Evolutionary conservation across 257 asterid species (phyloP), one percentile per base, ranked within the genome.

Genomic region (Paulownia fortunei): DNA sequence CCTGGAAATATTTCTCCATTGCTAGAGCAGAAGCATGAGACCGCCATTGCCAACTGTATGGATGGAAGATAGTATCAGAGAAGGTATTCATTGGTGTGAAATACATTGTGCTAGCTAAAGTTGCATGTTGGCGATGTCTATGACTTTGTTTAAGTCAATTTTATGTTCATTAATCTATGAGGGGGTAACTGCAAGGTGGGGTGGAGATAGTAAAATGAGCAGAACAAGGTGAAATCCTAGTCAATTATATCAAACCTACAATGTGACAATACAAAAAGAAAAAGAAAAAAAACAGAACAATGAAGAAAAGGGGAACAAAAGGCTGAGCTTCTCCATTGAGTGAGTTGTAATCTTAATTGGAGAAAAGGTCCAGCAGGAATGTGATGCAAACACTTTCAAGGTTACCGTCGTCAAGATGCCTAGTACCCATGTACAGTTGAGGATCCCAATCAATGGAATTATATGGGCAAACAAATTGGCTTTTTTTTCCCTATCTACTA

Each of bases 1-100:
- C 97, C 98, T 61, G 98, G 98, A 84, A 89, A 85, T 37, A 68
- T 79, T 85, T 95, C 98, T 61, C 91, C 87, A 12, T 95, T 95
- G 88, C 85, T 90, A 52, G 97, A 81, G 81, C 99, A 95, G 88
- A 93, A 89, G 79, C 92, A 80, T 7, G 91, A 87, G 24, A 93
- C 96, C 0, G 93, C 69, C 47, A 11, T 76, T 70, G 97, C 98
- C 84, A 95, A 69, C 98, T 93, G 92, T 85, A 81, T 13, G 18
- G 13, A 74, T 15, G 77, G 49, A 86, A 77, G 61, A 79, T 62
- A 49, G 4, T 58, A 76, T 78, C 52, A 79, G 76, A 52, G 46
- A 68, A 77, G 23, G 55, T 60, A 78, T 47, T 55, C 23, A 24
- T 55, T 42, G 65, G 62, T 52, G 7, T 69, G 52, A 79, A 55